phyloP scores from a whole-genome alignment of 257 asterid genomes.

The Fraxinus excelsior region DNA sequence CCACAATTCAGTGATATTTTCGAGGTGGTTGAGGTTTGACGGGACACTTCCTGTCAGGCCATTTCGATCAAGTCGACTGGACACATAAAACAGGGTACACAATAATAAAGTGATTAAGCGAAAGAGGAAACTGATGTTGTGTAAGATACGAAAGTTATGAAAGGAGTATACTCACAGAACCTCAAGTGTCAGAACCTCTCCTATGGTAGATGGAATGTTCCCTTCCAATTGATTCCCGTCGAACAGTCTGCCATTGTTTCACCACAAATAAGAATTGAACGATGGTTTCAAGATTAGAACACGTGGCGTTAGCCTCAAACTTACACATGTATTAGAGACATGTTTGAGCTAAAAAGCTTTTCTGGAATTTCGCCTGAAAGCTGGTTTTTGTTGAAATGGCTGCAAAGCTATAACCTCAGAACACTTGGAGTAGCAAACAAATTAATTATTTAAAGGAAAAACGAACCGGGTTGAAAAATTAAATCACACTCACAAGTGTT shows the following conservation, averaged over 20 bases:
- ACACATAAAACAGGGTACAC: not conserved
- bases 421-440: not conserved
- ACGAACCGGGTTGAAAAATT: not conserved
- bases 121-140: not conserved
- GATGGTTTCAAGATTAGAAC: not conserved
- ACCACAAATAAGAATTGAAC: slow-evolving; percentile 13
- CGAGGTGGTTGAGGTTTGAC: slow-evolving; percentile 66
- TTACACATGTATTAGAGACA: slow-evolving; percentile 83
- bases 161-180: slow-evolving; percentile 76
- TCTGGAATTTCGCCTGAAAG: slow-evolving; percentile 75
- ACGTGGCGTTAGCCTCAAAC: slow-evolving; percentile 25
- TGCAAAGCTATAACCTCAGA: slow-evolving; percentile 43
- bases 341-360: slow-evolving; percentile 63
- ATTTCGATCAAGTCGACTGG: slow-evolving; percentile 91
- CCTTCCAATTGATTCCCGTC: slow-evolving; percentile 76
- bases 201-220: slow-evolving; percentile 69
- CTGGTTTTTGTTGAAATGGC: slow-evolving; percentile 91
- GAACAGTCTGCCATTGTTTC: slow-evolving; percentile 50
- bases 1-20: slow-evolving; percentile 67
- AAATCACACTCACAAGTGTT: slow-evolving; percentile 74
- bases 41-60: slow-evolving; percentile 57
- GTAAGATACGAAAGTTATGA: not conserved
- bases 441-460: not conserved
- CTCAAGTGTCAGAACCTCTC: slow-evolving; percentile 73
- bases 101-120: not conserved